Base-by-base conservation (phyloP, 148 eudicot genomes). In the Fallopia convolvulus region DNA sequence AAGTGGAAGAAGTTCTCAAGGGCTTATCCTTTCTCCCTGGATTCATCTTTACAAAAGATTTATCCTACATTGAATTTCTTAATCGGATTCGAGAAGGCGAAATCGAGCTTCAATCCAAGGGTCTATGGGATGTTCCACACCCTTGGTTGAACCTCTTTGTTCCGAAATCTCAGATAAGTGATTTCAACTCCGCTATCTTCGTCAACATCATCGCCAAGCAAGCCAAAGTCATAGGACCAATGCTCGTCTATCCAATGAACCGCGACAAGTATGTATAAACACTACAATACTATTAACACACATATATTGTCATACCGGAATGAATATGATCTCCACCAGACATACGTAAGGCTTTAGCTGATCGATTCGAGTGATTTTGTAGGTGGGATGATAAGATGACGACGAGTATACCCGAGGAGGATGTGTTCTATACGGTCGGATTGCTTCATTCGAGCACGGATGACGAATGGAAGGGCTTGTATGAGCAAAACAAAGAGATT, bases 321-420 rank as follows among this genome's bases (percentile, higher is more conserved):
- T 63, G 4, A n/a, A n/a, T n/a, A n/a, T n/a, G n/a, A n/a, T n/a
- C n/a, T n/a, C n/a, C n/a, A n/a, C n/a, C n/a, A n/a, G n/a, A n/a
- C n/a, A n/a, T n/a, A n/a, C n/a, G n/a, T n/a, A n/a, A n/a, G n/a
- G n/a, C n/a, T n/a, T n/a, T n/a, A n/a, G n/a, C n/a, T n/a, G 2
- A 68, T 15, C 0, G n/a, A 68, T 36, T 68, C 72, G 46, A 21
- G 44, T 33, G 39, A 17, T 48, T 46, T 75, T 72, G n/a, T 82
- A 95, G 99, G 86, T 95, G 99, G 99, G 92, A 95, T 76, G 88
- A 88, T 72, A 74, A 86, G 41, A 92, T 92, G 99, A 88, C 94
- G 6, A 90, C 92, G 1, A 82, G 86, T 0, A 85, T 72, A 88
- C 94, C 97, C 39, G 97, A 88, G 5, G 99, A 91, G 78, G 94